Percentiles rank a stretch among this genome's conserved stretches.
Conservation (phyloP, 345 rosid species). For the Syzygium grande region DNA sequence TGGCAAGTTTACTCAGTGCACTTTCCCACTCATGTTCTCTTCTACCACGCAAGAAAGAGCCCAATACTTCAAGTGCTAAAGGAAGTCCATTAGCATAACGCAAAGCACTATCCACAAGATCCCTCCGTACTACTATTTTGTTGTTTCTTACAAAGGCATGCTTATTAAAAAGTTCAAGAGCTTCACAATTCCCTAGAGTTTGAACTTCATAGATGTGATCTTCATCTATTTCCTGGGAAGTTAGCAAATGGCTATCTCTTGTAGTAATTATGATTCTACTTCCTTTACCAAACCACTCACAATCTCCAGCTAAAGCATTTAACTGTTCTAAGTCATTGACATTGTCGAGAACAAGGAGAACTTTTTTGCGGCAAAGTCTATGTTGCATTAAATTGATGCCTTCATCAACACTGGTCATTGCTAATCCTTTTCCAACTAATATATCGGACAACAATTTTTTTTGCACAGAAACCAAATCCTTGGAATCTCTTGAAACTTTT, state of each 20-base stretch:
- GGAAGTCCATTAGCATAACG: conserved; percentile 1
- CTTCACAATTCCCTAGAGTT: not conserved
- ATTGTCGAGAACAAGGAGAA: conserved; percentile 11
- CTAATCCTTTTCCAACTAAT: not conserved
- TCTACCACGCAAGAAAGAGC: not conserved
- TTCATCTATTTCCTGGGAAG: not conserved
- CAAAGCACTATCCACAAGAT: not conserved
- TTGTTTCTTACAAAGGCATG: not conserved
- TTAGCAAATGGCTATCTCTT: not conserved
- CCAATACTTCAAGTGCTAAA: conserved; percentile 4
- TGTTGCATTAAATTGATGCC: not conserved
- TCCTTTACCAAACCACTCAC: not conserved
- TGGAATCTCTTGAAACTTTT: not conserved
- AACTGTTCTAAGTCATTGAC: not conserved
- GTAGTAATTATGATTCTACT: not conserved
- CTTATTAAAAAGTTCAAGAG: not conserved
- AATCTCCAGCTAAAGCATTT: not conserved
- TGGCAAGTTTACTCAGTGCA: not conserved
- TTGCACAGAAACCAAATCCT: not conserved
- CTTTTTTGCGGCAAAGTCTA: not conserved
- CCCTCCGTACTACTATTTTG: not conserved
- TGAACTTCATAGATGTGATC: not conserved
- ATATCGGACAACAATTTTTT: not conserved
- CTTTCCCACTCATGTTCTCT: not conserved
- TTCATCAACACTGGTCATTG: not conserved